Evolutionary conservation across 1,284 basidiomycete species (phyloP).

Genomic region (Sanguinoderma infundibulare): DNA sequence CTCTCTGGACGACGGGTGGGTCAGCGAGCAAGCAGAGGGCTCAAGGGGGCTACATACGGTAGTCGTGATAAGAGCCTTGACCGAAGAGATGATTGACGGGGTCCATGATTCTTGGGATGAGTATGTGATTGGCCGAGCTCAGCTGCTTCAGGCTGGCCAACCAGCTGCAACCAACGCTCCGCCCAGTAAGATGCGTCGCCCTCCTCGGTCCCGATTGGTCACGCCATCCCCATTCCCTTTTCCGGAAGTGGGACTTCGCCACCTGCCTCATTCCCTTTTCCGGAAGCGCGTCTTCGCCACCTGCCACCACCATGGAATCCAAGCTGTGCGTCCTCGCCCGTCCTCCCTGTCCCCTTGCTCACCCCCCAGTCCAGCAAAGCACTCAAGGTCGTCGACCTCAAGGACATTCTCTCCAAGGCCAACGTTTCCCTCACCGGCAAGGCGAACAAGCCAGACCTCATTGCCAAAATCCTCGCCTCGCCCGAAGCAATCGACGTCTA

Average conservation of each 20-base stretch:
- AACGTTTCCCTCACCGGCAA: conserved; percentile 52
- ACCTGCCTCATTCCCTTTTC: conserved; percentile 23
- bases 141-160: conserved; percentile 19
- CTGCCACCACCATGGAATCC: conserved; percentile 48
- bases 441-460: conserved; percentile 69
- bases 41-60: conserved; percentile 36
- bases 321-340: conserved; percentile 42
- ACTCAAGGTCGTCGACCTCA: conserved; percentile 76
- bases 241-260: conserved; percentile 24
- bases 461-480: conserved; percentile 60
- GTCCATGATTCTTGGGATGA: conserved; percentile 54
- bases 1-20: conserved; percentile 5
- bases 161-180: conserved; percentile 25
- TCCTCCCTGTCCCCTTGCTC: conserved; percentile 8
- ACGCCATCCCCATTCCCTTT: conserved; percentile 22
- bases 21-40: conserved; percentile 1
- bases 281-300: conserved; percentile 22
- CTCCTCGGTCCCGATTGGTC: conserved; percentile 25
- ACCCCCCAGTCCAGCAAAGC: conserved; percentile 45
- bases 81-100: conserved; percentile 70
- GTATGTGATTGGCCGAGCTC: conserved; percentile 31
- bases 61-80: conserved; percentile 55
- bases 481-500: conserved; percentile 55
- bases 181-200: conserved; percentile 25
- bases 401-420: conserved; percentile 60